Conservation (phyloP, 768 basidiomycete species). For the Boletus coccyginus region DNA sequence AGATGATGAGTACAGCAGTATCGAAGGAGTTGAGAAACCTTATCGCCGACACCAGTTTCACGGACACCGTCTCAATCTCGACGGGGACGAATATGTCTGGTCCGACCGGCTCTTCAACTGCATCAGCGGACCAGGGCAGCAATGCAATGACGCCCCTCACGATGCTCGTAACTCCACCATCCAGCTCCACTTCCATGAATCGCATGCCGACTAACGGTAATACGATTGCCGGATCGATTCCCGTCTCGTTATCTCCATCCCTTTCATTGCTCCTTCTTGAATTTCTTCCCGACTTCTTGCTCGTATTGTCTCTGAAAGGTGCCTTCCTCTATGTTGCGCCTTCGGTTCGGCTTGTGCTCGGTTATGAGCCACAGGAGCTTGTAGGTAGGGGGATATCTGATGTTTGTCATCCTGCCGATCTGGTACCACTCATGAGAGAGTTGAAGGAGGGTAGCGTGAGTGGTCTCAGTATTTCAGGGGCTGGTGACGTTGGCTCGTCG, state of each 20-base stretch:
- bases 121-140: slow-evolving; percentile 8
- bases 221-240: slow-evolving; percentile 32
- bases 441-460: slow-evolving; percentile 60
- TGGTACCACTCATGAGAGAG: slow-evolving; percentile 88
- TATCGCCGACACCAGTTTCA: slow-evolving; percentile 46
- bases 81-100: slow-evolving; percentile 37
- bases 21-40: slow-evolving; percentile 53
- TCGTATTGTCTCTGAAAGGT: slow-evolving; percentile 91
- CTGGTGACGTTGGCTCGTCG: slow-evolving; percentile 16
- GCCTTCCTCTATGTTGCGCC: slow-evolving; percentile 91
- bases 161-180: slow-evolving; percentile 13
- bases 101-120: slow-evolving; percentile 14
- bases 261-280: slow-evolving; percentile 52
- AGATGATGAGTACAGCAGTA: slow-evolving; percentile 36
- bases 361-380: slow-evolving; percentile 84
- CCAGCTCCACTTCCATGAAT: slow-evolving; percentile 16
- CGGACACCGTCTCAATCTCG: slow-evolving; percentile 46
- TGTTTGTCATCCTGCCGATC: slow-evolving; percentile 85
- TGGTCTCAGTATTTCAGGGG: slow-evolving; percentile 15
- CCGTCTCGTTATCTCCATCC: slow-evolving; percentile 43
- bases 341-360: slow-evolving; percentile 70
- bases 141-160: slow-evolving; percentile 19
- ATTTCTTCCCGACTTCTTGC: slow-evolving; percentile 73
- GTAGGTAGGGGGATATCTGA: slow-evolving; percentile 76
- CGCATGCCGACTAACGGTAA: slow-evolving; percentile 7